Evolutionary conservation across 2,329 filamentous ascomycete species (phyloP).

Genomic region (Metarhizium album): DNA sequence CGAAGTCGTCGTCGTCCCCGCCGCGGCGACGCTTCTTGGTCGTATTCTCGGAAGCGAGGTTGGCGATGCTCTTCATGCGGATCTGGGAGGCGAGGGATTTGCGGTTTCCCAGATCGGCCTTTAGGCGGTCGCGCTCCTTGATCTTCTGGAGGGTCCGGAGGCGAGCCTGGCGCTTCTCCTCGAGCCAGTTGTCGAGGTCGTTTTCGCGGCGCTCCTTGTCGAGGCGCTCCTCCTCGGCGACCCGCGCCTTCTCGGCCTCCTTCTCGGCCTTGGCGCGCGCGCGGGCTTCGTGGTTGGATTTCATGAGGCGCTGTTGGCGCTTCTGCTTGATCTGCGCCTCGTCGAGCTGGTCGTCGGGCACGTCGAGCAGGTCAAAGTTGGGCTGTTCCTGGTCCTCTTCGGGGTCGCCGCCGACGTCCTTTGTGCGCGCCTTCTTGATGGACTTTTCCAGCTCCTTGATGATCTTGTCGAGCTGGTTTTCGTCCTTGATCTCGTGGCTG

Average conservation of each 20-base stretch:
- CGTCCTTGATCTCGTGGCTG: constrained; percentile 84
- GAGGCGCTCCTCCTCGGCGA: constrained; percentile 71
- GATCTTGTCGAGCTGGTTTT: constrained; percentile 70
- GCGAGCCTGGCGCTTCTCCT: constrained; percentile 68
- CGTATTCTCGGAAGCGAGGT: constrained; percentile 82
- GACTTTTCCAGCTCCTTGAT: constrained; percentile 85
- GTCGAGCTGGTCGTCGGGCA: constrained; percentile 86
- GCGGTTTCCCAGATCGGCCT: constrained; percentile 89
- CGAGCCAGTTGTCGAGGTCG: constrained; percentile 77
- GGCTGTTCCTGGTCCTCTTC: constrained; percentile 74
- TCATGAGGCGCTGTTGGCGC: constrained; percentile 81
- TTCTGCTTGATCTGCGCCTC: constrained; percentile 88
- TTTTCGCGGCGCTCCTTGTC: constrained; percentile 78
- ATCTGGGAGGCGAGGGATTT: constrained; percentile 95
- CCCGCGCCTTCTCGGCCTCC: constrained; percentile 76
- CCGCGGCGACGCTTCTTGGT: constrained; percentile 75
- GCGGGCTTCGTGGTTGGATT: constrained; percentile 87
- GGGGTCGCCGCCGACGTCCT: constrained; percentile 75
- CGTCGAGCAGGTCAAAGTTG: constrained; percentile 78
- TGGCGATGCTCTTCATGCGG: constrained; percentile 96
- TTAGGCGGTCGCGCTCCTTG: constrained; percentile 85
- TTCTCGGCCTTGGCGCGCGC: constrained; percentile 94
- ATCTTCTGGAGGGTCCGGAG: constrained; percentile 65
- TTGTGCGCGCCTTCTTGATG: constrained; percentile 81
- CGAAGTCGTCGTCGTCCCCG: constrained; percentile 91